Evolutionary conservation across 164 flowering plant species (phyloP).

Genomic region (Dillenia suffruticosa): DNA sequence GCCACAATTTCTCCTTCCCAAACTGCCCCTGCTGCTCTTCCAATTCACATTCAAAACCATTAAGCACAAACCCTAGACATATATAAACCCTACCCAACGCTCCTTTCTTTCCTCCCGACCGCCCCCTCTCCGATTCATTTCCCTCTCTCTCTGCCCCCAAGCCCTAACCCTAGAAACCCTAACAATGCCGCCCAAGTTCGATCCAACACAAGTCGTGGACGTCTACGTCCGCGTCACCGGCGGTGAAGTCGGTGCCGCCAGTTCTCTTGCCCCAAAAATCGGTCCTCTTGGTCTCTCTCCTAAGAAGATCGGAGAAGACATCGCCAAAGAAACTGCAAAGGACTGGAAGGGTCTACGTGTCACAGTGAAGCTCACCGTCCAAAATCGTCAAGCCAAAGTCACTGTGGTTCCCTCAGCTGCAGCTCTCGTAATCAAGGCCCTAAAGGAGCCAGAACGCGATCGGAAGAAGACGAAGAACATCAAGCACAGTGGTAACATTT

Average conservation of each 20-base stretch:
- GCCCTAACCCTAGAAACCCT: background rate
- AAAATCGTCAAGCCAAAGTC: conserved; percentile 20
- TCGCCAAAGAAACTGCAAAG: conserved; percentile 23
- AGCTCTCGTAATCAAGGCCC: conserved; percentile 20
- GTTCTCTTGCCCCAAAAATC: conserved; percentile 25
- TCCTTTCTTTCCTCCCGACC: too few relatives aligned
- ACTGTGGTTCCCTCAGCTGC: conserved; percentile 20
- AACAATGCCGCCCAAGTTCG: conserved; percentile 30
- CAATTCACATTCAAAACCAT: too few relatives aligned
- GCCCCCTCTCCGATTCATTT: too few relatives aligned
- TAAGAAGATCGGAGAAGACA: conserved; percentile 22
- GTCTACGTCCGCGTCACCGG: conserved; percentile 28
- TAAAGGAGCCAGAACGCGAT: conserved; percentile 22
- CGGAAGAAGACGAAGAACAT: conserved; percentile 25
- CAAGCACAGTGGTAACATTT: conserved; percentile 18
- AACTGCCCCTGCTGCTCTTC: too few relatives aligned
- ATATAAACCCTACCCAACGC: too few relatives aligned
- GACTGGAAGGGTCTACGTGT: conserved; percentile 26
- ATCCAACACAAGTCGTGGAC: conserved; percentile 24
- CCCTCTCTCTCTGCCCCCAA: too few relatives aligned
- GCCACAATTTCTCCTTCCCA: too few relatives aligned
- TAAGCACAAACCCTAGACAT: too few relatives aligned
- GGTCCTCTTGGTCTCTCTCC: conserved; percentile 22
- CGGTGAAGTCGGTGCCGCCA: conserved; percentile 30
- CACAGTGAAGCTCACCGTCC: conserved; percentile 20